Evolutionary conservation across 2,329 filamentous ascomycete species (phyloP).

Genomic region (Fusarium beomiforme): DNA sequence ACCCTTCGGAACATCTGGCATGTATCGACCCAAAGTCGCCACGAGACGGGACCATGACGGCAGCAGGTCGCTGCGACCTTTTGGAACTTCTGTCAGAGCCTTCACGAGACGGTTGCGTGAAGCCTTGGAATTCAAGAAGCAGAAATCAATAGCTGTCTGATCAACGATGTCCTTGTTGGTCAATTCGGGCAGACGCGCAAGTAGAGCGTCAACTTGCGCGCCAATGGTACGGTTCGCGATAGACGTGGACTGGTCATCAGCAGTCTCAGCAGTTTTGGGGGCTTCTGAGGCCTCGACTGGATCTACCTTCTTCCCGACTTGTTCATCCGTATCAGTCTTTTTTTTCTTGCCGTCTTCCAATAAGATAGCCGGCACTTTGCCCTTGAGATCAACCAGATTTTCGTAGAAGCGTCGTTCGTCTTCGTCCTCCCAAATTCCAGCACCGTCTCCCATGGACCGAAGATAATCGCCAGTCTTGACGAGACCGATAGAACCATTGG

Average conservation of each 20-base stretch:
- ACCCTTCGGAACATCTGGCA: constrained; percentile 93
- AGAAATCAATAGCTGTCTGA: constrained; percentile 94
- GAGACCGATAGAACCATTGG: constrained; percentile 85
- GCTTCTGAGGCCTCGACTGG: constrained; percentile 58
- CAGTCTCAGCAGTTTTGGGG: constrained; percentile 62
- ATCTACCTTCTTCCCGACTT: constrained; percentile 80
- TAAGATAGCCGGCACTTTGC: constrained; percentile 92
- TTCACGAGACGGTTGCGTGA: constrained; percentile 95
- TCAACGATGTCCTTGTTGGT: constrained; percentile 93
- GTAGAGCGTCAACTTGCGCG: constrained; percentile 91
- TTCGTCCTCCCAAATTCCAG: constrained; percentile 98
- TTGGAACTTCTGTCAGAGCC: constrained; percentile 92
- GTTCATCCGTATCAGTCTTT: constrained; percentile 83
- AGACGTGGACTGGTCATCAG: constrained; percentile 88
- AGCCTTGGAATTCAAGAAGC: constrained; percentile 97
- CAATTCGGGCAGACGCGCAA: constrained; percentile 88
- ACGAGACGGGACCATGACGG: constrained; percentile 93
- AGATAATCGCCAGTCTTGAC: constrained; percentile 95
- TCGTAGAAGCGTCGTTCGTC: constrained; percentile 98
- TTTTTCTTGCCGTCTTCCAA: constrained; percentile 97
- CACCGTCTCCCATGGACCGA: constrained; percentile 86
- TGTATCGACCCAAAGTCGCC: constrained; percentile 91
- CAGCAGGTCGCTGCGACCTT: constrained; percentile 89
- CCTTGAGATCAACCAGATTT: constrained; percentile 93
- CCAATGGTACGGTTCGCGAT: constrained; percentile 98